A percentile compares a stretch with the other conserved stretches of the same genome.
These are phyloP conservation scores for Citropsis articulata DNA, from an alignment of 345 rosid species.

Conservation along the genomic window DNA sequence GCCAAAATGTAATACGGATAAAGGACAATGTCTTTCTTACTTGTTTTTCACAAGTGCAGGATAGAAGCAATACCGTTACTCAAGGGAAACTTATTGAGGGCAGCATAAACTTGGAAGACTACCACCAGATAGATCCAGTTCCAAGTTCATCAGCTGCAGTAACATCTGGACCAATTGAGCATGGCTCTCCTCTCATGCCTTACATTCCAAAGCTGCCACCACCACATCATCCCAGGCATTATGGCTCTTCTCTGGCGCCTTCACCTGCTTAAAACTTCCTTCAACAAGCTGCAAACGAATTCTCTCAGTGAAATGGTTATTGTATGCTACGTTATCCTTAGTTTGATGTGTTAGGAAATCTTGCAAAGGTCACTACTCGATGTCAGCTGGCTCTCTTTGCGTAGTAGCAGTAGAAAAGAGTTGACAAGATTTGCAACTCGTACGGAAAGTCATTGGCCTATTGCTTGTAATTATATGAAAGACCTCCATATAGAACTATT, in stretches of 20 bases:
- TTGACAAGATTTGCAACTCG: not conserved
- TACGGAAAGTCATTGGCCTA: not conserved
- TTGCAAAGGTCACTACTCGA: not conserved
- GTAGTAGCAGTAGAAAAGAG: not conserved
- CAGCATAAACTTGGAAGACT: conserved; percentile 11
- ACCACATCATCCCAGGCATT: not conserved
- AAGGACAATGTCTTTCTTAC: not conserved
- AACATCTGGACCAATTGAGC: conserved; percentile 5
- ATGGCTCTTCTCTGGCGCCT: not conserved
- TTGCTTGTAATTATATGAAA: not conserved
- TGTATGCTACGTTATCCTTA: not conserved
- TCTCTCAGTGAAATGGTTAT: not conserved
- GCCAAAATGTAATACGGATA: not conserved
- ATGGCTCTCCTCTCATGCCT: conserved; percentile 11
- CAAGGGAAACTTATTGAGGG: not conserved
- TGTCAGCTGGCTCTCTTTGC: not conserved
- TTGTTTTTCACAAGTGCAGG: not conserved
- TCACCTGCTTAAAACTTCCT: conserved; percentile 5
- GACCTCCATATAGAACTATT: too few species aligned
- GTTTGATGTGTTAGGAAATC: not conserved
- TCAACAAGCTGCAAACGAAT: not conserved
- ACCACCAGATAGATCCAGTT: conserved; percentile 1
- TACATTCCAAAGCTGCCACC: conserved; percentile 14
- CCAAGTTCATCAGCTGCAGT: not conserved
- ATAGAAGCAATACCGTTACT: not conserved